A percentile compares a stretch with the other conserved stretches of the same genome.
phyloP scores from a whole-genome alignment of 2,329 filamentous ascomycete species.

The Botrytis deweyae region DNA sequence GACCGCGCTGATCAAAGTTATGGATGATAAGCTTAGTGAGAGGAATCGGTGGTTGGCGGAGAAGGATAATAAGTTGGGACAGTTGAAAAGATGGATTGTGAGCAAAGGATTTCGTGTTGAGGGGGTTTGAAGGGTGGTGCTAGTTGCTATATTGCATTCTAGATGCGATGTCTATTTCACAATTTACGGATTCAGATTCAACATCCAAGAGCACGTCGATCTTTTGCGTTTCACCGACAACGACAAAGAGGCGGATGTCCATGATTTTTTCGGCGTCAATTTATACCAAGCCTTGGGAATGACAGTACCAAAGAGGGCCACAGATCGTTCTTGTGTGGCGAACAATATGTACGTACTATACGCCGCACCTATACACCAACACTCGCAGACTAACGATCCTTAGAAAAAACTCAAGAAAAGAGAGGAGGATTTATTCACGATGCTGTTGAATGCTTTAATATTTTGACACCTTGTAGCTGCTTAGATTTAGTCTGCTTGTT shows the following conservation, averaged over 20 bases:
- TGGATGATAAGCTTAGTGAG: neutral
- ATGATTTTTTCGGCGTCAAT: neutral
- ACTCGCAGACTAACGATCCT: neutral
- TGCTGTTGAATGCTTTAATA: neutral
- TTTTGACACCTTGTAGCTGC: neutral
- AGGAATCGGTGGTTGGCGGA: neutral
- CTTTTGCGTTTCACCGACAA: neutral
- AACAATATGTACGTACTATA: neutral
- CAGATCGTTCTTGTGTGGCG: neutral
- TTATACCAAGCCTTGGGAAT: neutral
- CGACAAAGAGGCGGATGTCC: neutral
- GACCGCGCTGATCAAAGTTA: neutral
- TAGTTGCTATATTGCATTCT: no score
- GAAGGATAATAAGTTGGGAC: constrained; percentile 4
- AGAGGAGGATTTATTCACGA: neutral
- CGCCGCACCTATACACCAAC: neutral
- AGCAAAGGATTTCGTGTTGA: constrained; percentile 5
- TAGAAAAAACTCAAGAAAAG: neutral
- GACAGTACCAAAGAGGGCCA: no score
- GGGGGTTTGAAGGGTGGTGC: neutral
- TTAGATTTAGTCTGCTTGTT: neutral
- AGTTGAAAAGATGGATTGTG: constrained; percentile 10
- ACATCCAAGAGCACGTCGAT: neutral
- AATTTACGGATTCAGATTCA: neutral
- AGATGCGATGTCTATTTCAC: neutral